Evolutionary conservation across 257 asterid species (phyloP).

Genomic region (Fraxinus anomala): DNA sequence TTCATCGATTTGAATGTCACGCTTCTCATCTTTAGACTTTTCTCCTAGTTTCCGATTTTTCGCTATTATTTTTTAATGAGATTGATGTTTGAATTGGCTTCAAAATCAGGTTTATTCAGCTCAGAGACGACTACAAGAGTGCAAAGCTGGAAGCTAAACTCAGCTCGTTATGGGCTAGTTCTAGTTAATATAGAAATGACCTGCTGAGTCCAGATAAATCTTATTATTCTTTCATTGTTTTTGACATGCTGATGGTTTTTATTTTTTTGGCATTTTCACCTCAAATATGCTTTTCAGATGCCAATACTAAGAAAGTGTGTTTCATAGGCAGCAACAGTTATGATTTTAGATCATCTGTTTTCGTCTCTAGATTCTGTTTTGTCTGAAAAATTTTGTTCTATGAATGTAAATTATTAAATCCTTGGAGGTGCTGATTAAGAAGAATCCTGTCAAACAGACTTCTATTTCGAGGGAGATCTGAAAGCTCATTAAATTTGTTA

Average conservation of each 20-base stretch:
- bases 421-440: not conserved
- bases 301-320: not conserved
- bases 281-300: not conserved
- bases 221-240: too few species aligned
- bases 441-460: not conserved
- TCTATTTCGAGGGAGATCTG: too few species aligned
- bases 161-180: conserved; percentile 62
- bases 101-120: conserved; percentile 88
- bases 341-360: not conserved
- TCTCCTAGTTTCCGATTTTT: not conserved
- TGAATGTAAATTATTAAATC: not conserved
- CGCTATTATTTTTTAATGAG: not conserved
- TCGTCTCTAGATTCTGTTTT: too few species aligned
- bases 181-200: conserved; percentile 18
- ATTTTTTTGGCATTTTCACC: not conserved
- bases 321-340: too few species aligned
- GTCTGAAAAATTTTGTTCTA: too few species aligned
- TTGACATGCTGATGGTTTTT: too few species aligned
- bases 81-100: conserved; percentile 26
- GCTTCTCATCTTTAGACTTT: not conserved
- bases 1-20: not conserved
- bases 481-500: too few species aligned
- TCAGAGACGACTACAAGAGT: conserved; percentile 96
- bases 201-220: not conserved
- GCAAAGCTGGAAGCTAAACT: conserved; percentile 89